Evolutionary conservation across 805 yeast genomes (phyloP).

Genomic region (Zygosaccharomyces lentus): DNA sequence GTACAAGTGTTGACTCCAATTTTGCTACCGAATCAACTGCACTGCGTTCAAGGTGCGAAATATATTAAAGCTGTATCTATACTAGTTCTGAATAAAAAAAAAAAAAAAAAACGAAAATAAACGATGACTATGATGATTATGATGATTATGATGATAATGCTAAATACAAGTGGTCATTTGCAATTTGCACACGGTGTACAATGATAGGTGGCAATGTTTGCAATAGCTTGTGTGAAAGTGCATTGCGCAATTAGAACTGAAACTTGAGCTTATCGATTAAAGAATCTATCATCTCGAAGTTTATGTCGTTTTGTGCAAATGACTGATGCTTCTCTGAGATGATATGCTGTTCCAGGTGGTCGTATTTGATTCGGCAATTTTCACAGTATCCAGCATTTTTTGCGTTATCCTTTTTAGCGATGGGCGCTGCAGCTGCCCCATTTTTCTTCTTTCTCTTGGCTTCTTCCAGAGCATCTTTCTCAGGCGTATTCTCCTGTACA

Average conservation of each 20-base stretch:
- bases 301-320: slow-evolving; percentile 67
- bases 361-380: slow-evolving; percentile 82
- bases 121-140: slow-evolving; percentile 1
- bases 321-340: slow-evolving; percentile 62
- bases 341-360: slow-evolving; percentile 73
- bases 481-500: slow-evolving; percentile 5
- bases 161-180: not conserved
- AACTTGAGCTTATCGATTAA: slow-evolving; percentile 47
- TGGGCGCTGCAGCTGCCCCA: slow-evolving; percentile 11
- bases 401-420: slow-evolving; percentile 20
- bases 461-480: slow-evolving; percentile 6
- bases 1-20: not conserved
- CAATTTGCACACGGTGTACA: not conserved
- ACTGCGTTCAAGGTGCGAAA: not conserved
- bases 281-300: slow-evolving; percentile 73
- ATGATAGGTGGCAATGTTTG: not conserved
- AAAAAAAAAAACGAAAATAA: not conserved
- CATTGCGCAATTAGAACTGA: slow-evolving; percentile 20
- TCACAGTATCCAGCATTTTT: slow-evolving; percentile 80
- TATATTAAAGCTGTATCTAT: not conserved
- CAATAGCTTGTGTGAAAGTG: not conserved
- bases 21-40: not conserved
- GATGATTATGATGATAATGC: slow-evolving; percentile 2
- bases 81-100: not conserved
- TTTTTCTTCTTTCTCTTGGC: slow-evolving; percentile 9